Conservation (phyloP, 805 yeast species). For the Martiniozyma abietophila region DNA sequence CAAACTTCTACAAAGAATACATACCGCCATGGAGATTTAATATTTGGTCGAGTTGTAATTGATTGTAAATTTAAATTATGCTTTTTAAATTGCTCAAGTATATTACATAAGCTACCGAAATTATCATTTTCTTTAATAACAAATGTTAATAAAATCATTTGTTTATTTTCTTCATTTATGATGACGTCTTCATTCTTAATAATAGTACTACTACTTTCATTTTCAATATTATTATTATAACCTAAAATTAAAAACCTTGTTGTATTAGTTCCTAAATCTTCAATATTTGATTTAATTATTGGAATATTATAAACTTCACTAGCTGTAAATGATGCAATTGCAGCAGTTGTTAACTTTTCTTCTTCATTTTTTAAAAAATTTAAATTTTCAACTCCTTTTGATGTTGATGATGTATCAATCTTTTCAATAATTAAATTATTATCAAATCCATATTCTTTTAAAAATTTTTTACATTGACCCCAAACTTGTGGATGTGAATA, state of each 20-base stretch:
- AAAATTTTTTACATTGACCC: conserved; percentile 75
- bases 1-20: conserved; percentile 70
- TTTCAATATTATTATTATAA: conserved; percentile 15
- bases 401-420: conserved; percentile 71
- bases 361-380: conserved; percentile 24
- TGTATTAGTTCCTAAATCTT: conserved; percentile 68
- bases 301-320: conserved; percentile 50
- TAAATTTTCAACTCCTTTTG: conserved; percentile 72
- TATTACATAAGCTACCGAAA: conserved; percentile 68
- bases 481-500: conserved; percentile 97
- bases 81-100: conserved; percentile 46
- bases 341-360: conserved; percentile 40
- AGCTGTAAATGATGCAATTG: conserved; percentile 67
- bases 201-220: conserved; percentile 3
- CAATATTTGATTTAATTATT: conserved; percentile 46
- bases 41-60: conserved; percentile 72
- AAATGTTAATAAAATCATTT: conserved; percentile 53
- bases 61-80: conserved; percentile 56
- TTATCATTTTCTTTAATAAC: conserved; percentile 50
- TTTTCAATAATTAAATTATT: conserved; percentile 30
- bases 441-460: conserved; percentile 29
- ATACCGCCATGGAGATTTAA: conserved; percentile 64
- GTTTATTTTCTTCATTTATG: conserved; percentile 15
- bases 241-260: conserved; percentile 76
- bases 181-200: conserved; percentile 2